Evolutionary conservation across 1,284 basidiomycete species (phyloP).

Genomic region (Cutaneotrichosporon spelunceum): DNA sequence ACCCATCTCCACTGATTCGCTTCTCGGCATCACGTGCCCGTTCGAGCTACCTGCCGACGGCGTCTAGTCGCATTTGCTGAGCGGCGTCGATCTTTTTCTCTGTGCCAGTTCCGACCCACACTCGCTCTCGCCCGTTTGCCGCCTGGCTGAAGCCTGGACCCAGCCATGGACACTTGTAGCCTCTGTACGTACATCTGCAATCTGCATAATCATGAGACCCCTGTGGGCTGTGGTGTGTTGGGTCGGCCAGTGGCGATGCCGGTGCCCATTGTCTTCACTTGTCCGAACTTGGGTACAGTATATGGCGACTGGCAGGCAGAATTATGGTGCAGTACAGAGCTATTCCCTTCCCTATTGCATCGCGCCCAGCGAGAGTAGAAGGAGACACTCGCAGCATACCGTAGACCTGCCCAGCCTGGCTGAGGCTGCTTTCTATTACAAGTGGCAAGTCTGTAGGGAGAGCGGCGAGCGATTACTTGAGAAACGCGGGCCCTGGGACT

Average conservation of each 20-base stretch:
- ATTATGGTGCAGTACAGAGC: too few species aligned
- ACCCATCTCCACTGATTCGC: slow-evolving; percentile 58
- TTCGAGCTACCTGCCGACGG: slow-evolving; percentile 60
- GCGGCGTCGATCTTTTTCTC: neutral
- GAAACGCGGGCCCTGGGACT: too few species aligned
- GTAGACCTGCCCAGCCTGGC: too few species aligned
- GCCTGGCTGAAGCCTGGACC: neutral
- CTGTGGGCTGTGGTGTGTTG: neutral
- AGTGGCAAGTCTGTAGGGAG: too few species aligned
- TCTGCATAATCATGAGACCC: slow-evolving; percentile 1
- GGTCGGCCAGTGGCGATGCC: neutral
- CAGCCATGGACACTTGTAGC: slow-evolving; percentile 7
- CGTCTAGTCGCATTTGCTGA: neutral
- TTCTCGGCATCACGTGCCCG: slow-evolving; percentile 68
- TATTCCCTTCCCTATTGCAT: too few species aligned
- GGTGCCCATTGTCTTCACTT: too few species aligned
- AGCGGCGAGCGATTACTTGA: too few species aligned
- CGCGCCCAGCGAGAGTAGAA: too few species aligned
- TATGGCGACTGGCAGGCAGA: too few species aligned
- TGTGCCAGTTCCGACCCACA: neutral
- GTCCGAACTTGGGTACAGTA: too few species aligned
- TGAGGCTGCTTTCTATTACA: too few species aligned
- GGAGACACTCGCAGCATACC: too few species aligned
- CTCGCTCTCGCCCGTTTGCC: neutral
- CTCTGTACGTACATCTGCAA: slow-evolving; percentile 11